phyloP scores from a whole-genome alignment of 2,329 filamentous ascomycete genomes.

The Cytospora mali region DNA sequence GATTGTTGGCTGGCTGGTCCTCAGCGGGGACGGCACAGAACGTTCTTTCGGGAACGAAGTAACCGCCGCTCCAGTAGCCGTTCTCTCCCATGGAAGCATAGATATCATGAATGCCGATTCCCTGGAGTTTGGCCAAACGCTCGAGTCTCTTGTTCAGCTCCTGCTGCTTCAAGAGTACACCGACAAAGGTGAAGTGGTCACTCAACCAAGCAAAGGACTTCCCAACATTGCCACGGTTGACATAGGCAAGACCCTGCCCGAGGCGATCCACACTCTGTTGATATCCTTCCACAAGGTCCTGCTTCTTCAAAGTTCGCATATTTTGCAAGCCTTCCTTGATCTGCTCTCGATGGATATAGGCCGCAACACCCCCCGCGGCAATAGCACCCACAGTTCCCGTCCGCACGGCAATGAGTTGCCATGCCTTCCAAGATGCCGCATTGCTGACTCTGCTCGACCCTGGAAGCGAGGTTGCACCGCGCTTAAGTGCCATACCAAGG shows the following conservation, averaged over 20 bases:
- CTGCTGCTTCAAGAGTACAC: slow-evolving; percentile 72
- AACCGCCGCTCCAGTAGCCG: slow-evolving; percentile 62
- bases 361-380: slow-evolving; percentile 76
- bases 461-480: slow-evolving; percentile 30
- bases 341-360: slow-evolving; percentile 75
- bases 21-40: slow-evolving; percentile 70
- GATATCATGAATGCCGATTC: slow-evolving; percentile 72
- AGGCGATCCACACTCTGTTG: slow-evolving; percentile 52
- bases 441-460: slow-evolving; percentile 33
- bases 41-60: slow-evolving; percentile 68
- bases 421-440: slow-evolving; percentile 52
- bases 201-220: slow-evolving; percentile 77
- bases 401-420: slow-evolving; percentile 71
- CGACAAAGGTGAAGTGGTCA: slow-evolving; percentile 84
- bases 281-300: slow-evolving; percentile 52
- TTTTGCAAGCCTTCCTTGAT: slow-evolving; percentile 56
- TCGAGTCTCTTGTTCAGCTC: slow-evolving; percentile 71
- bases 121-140: slow-evolving; percentile 60
- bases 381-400: slow-evolving; percentile 82
- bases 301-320: slow-evolving; percentile 51
- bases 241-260: slow-evolving; percentile 57
- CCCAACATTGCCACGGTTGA: slow-evolving; percentile 62
- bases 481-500: slow-evolving; percentile 44
- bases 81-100: slow-evolving; percentile 77
- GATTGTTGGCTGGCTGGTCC: slow-evolving; percentile 43